Conservation (phyloP, 2,329 filamentous ascomycete genomes). For the Talaromyces sp. region DNA sequence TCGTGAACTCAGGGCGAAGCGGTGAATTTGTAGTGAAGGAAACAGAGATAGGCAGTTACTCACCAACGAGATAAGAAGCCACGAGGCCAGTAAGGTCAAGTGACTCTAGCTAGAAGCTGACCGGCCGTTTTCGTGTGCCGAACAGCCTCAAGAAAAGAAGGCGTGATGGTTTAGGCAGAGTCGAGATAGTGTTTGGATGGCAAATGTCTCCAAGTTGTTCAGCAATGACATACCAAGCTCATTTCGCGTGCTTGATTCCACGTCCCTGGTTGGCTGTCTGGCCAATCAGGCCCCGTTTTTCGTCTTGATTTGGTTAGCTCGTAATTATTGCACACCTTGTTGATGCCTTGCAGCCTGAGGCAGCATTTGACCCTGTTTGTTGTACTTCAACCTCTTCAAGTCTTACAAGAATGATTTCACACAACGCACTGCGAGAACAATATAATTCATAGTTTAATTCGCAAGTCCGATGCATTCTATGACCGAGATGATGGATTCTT, state of each 20-base stretch:
- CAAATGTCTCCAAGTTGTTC: background rate
- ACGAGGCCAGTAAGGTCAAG: slow-evolving; percentile 10
- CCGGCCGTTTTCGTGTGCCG: slow-evolving; percentile 14
- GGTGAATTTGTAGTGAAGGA: background rate
- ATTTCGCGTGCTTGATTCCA: slow-evolving; percentile 17
- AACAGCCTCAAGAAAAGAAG: slow-evolving; percentile 5
- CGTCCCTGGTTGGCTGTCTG: slow-evolving; percentile 12
- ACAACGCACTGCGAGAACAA: background rate
- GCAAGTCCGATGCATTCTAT: background rate
- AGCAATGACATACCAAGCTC: slow-evolving; percentile 12
- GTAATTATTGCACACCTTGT: background rate
- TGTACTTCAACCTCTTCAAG: background rate
- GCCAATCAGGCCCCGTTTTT: background rate
- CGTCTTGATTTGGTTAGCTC: background rate
- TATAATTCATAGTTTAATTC: background rate
- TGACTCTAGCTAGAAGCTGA: background rate
- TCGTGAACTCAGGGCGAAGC: background rate
- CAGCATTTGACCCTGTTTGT: background rate
- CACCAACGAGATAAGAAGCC: background rate
- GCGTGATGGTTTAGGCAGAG: background rate
- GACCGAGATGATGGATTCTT: background rate
- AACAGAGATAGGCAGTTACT: background rate
- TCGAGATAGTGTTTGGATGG: background rate
- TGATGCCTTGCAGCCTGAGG: background rate
- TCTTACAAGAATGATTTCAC: background rate